Percentiles rank a stretch among this genome's conserved stretches.
Evolutionary conservation across 306 rosid species (phyloP).

Genomic region (Trifolium subterraneum): DNA sequence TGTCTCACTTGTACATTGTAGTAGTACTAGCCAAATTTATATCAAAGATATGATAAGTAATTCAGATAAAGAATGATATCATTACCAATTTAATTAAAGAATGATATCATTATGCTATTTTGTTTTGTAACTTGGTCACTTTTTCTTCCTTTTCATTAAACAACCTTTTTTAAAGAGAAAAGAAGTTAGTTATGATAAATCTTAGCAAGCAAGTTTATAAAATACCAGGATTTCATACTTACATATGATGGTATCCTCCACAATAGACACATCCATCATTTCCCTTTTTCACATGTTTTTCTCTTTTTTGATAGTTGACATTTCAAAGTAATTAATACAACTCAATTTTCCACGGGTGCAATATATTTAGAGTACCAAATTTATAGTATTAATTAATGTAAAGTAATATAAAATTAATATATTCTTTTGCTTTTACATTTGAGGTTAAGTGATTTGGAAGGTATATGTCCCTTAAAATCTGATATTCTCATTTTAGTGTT

Average conservation of each 20-base stretch:
- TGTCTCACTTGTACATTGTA: too few species aligned
- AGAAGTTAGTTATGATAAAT: conserved; percentile 42
- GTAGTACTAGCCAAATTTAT: too few species aligned
- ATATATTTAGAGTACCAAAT: not conserved
- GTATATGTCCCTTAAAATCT: not conserved
- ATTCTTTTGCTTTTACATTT: not conserved
- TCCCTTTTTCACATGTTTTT: conserved; percentile 49
- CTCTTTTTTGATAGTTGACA: conserved; percentile 52
- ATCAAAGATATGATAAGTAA: too few species aligned
- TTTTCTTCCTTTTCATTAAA: conserved; percentile 34
- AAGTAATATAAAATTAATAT: conserved; percentile 6
- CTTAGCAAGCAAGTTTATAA: conserved; percentile 45
- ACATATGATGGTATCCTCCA: conserved; percentile 53
- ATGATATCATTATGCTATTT: conserved; percentile 48
- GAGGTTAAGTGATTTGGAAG: not conserved
- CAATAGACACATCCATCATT: conserved; percentile 51
- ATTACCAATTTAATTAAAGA: conserved; percentile 37
- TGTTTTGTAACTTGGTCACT: conserved; percentile 43
- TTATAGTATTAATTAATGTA: not conserved
- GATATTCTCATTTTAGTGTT: not conserved
- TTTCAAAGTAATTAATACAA: conserved; percentile 40
- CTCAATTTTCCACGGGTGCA: conserved; percentile 34
- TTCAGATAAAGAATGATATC: conserved; percentile 3
- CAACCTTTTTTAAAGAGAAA: not conserved
- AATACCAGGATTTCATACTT: conserved; percentile 31